Evolutionary conservation across 495 filamentous ascomycete species (phyloP).

Genomic region (Lepraria neglecta): DNA sequence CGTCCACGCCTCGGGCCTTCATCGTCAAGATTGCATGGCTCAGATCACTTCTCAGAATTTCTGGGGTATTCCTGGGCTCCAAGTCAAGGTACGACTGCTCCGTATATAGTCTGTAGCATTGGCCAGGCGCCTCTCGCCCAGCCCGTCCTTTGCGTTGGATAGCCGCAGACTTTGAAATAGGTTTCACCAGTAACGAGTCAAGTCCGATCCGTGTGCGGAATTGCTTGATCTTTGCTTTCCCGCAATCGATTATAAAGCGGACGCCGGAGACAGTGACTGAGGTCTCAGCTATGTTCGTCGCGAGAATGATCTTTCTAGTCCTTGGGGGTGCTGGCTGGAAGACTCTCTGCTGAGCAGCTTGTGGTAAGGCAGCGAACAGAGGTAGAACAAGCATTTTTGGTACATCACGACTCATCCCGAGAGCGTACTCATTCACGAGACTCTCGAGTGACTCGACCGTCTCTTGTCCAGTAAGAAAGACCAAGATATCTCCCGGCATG

Average conservation of each 20-base stretch:
- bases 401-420: constrained; percentile 59
- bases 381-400: constrained; percentile 71
- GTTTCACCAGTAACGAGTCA: constrained; percentile 84
- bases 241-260: constrained; percentile 83
- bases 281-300: constrained; percentile 97
- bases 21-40: constrained; percentile 82
- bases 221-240: constrained; percentile 90
- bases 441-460: constrained; percentile 78
- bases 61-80: constrained; percentile 69
- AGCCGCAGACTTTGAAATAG: constrained; percentile 87
- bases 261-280: constrained; percentile 95
- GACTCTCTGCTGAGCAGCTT: constrained; percentile 73
- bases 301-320: constrained; percentile 82
- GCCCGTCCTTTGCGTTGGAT: constrained; percentile 90
- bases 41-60: constrained; percentile 86
- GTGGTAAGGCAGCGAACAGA: constrained; percentile 65
- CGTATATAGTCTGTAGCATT: constrained; percentile 87
- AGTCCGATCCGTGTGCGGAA: constrained; percentile 79
- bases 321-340: constrained; percentile 69
- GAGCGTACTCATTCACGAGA: constrained; percentile 72
- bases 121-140: constrained; percentile 82
- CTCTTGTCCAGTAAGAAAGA: constrained; percentile 91
- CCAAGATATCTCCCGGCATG: constrained; percentile 86
- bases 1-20: constrained; percentile 82
- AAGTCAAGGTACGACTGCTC: constrained; percentile 66